These are phyloP conservation scores for Ceraceosorus bombacis DNA, from an alignment of 1,284 basidiomycete genomes.

Conservation along the genomic window DNA sequence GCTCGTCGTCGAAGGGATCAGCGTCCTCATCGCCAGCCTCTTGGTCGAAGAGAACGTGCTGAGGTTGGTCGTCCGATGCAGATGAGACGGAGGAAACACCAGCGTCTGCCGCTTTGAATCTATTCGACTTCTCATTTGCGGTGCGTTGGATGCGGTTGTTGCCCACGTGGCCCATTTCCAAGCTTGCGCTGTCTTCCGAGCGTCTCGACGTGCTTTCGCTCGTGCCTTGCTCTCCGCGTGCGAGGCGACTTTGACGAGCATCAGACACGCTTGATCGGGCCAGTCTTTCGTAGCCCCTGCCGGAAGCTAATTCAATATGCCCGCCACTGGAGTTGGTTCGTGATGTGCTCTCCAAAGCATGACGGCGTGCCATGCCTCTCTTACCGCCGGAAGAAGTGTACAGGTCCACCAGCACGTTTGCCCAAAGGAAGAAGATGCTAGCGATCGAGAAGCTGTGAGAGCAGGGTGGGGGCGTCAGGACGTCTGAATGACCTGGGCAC, in stretches of 20 bases:
- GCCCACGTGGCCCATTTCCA: conserved; percentile 16
- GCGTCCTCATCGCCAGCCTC: conserved; percentile 34
- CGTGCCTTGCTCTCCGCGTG: conserved; percentile 1
- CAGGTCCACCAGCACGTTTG: conserved; percentile 37
- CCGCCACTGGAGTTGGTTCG: not conserved
- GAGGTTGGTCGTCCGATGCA: conserved; percentile 6
- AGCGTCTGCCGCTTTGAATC: not conserved
- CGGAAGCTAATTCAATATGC: conserved; percentile 7
- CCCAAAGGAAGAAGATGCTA: not conserved
- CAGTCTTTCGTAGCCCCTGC: conserved; percentile 1
- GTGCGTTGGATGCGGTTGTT: not conserved
- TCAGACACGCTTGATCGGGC: not conserved
- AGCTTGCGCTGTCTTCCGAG: not conserved
- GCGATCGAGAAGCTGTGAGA: not conserved
- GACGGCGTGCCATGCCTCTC: conserved; percentile 4
- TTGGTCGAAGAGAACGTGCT: conserved; percentile 30
- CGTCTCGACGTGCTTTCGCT: not conserved
- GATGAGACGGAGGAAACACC: not conserved
- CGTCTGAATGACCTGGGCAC: conserved; percentile 32
- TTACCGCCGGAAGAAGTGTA: conserved; percentile 35
- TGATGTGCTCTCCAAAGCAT: conserved; percentile 9
- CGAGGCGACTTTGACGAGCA: conserved; percentile 1
- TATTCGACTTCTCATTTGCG: conserved; percentile 7
- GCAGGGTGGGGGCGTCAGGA: conserved; percentile 41
- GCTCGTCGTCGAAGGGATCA: conserved; percentile 6